Percentiles rank a stretch among this genome's conserved stretches.
Conservation (phyloP, 1,284 basidiomycete genomes). For the Ganoderma leucocontextum region DNA sequence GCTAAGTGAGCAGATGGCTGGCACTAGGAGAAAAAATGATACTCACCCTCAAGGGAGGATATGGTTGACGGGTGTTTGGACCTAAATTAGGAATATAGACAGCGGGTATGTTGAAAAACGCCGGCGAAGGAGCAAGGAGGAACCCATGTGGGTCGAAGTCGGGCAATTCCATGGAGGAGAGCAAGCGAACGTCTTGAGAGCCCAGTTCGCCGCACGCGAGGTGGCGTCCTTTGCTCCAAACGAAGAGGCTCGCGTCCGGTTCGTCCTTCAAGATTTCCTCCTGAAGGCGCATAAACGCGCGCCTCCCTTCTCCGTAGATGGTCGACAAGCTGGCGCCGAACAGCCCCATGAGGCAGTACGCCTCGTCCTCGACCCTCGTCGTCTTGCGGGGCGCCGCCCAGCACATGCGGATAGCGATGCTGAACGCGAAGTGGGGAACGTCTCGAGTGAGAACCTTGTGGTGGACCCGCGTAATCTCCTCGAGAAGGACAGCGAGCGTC, state of each 20-base stretch:
- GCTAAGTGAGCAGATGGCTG: neutral
- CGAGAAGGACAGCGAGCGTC: neutral
- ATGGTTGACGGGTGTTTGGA: neutral
- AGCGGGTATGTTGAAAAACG: neutral
- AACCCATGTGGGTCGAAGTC: neutral
- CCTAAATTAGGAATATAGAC: neutral
- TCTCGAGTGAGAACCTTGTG: neutral
- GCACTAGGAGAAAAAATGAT: neutral
- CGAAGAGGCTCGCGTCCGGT: slow-evolving; percentile 15
- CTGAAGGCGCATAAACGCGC: slow-evolving; percentile 9
- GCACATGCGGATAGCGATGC: slow-evolving; percentile 8
- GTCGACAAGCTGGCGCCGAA: slow-evolving; percentile 6
- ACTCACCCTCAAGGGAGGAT: neutral
- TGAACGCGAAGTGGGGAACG: neutral
- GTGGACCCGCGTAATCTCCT: slow-evolving; percentile 2
- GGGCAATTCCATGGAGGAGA: neutral
- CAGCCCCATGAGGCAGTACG: slow-evolving; percentile 10
- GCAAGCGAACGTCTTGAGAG: neutral
- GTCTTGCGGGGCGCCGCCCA: slow-evolving; percentile 7
- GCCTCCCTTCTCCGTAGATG: slow-evolving; percentile 9
- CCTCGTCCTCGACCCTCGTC: slow-evolving; percentile 11
- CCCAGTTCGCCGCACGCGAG: neutral
- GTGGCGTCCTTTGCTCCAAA: slow-evolving; percentile 1
- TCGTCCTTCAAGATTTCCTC: slow-evolving; percentile 6
- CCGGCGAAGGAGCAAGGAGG: slow-evolving; percentile 7